These are phyloP conservation scores for Daldinia childiae DNA, from an alignment of 495 filamentous ascomycete species.

Conservation along the genomic window DNA sequence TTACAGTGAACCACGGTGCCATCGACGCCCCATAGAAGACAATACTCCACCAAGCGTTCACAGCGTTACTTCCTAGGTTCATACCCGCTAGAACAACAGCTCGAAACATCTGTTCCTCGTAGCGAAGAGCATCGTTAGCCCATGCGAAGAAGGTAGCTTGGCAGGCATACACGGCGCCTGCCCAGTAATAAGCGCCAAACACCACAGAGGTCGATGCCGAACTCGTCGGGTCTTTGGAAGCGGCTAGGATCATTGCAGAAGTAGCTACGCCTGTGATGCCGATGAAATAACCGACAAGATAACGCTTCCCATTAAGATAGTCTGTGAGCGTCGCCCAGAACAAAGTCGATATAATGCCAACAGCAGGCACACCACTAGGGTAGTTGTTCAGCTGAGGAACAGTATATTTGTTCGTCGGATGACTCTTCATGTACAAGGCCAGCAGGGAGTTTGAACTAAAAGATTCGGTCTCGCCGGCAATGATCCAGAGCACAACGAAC, in stretches of 20 bases:
- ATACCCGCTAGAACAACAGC: conserved; percentile 63
- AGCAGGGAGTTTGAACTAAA: conserved; percentile 60
- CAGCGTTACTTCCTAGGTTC: conserved; percentile 65
- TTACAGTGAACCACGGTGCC: conserved; percentile 66
- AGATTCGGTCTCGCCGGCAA: conserved; percentile 60
- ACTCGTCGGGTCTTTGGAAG: conserved; percentile 51
- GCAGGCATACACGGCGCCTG: conserved; percentile 64
- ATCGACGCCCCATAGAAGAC: conserved; percentile 68
- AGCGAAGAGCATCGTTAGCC: conserved; percentile 67
- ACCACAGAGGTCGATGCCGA: conserved; percentile 42
- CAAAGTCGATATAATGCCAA: conserved; percentile 61
- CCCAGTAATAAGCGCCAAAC: conserved; percentile 65
- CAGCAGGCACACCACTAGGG: conserved; percentile 58
- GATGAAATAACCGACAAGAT: conserved; percentile 64
- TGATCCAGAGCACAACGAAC: conserved; percentile 61
- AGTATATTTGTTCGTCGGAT: conserved; percentile 49
- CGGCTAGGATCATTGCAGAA: conserved; percentile 58
- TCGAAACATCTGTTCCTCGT: conserved; percentile 54
- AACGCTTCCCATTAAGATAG: conserved; percentile 59
- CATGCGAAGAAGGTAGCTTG: conserved; percentile 69
- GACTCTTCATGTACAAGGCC: conserved; percentile 57
- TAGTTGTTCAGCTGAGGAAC: conserved; percentile 60
- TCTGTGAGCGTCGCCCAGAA: conserved; percentile 65
- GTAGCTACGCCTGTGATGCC: conserved; percentile 60
- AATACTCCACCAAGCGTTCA: conserved; percentile 71